Evolutionary conservation across 2,329 filamentous ascomycete species (phyloP).

Genomic region (Hymenoscyphus infarciens): DNA sequence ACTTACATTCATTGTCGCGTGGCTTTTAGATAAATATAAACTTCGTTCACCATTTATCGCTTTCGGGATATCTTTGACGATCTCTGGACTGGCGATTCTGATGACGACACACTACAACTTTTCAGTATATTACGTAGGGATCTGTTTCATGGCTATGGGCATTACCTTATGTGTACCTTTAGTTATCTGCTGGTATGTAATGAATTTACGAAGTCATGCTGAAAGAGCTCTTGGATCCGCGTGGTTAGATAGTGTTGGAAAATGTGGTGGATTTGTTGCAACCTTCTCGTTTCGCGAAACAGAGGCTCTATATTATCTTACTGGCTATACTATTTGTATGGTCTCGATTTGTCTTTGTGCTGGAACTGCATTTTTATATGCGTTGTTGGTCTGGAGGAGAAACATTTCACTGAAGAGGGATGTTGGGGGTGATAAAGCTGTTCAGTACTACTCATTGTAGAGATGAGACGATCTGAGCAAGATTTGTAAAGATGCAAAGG

Average conservation of each 20-base stretch:
- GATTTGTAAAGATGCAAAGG: neutral
- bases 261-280: conserved; percentile 72
- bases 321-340: conserved; percentile 73
- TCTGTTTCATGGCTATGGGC: conserved; percentile 71
- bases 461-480: neutral
- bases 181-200: conserved; percentile 79
- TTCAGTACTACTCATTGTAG: conserved; percentile 1
- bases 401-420: neutral
- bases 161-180: conserved; percentile 84
- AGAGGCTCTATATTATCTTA: conserved; percentile 64
- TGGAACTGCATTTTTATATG: neutral
- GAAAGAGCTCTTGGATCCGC: conserved; percentile 85
- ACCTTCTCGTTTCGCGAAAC: conserved; percentile 62
- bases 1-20: conserved; percentile 65
- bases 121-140: conserved; percentile 72
- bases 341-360: conserved; percentile 26
- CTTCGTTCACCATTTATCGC: conserved; percentile 70
- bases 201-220: conserved; percentile 85
- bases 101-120: conserved; percentile 44
- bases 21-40: conserved; percentile 67
- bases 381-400: neutral
- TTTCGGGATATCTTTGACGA: conserved; percentile 61
- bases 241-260: conserved; percentile 74
- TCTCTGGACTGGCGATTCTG: conserved; percentile 70
- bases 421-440: neutral